Evolutionary conservation across 257 asterid genomes (phyloP), one percentile per base, ranked within the genome.

Genomic region (Linderniella brevidens): DNA sequence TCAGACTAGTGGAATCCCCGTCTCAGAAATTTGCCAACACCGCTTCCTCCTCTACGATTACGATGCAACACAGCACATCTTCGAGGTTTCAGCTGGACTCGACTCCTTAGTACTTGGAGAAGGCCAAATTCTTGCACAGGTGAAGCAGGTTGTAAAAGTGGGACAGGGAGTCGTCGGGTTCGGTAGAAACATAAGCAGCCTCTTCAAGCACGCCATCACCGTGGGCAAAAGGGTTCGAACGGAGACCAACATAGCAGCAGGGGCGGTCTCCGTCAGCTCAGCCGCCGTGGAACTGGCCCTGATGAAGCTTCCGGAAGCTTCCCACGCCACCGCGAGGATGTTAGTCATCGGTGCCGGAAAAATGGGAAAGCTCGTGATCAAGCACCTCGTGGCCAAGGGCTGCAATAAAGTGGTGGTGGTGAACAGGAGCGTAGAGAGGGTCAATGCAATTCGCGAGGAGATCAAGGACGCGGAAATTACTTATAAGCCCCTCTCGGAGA

Each of bases 301-400:
- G 44, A 77, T 80, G 95, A 87, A 87, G 75, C 71, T 87, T 61
- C 97, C 97, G 0, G 74, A 71, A 38, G 51, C 74, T 46, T 73
- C 83, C 37, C 88, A 82, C 4, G 57, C 75, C 44, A 63, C 72
- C 32, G 83, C 93, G 10, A 73, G 88, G 50, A 75, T 80, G 85
- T 48, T 87, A 38, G 74, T 87, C 11, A 64, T 87, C 50, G 97
- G 97, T 47, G 95, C 97, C 5, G 97, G 97, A 35, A 83, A 87
- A 60, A 83, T 87, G 97, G 97, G 97, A 35, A 87, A 87, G 71
- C 95, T 87, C n/a, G 97, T 87, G 53, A 76, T 87, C 71, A 87
- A 83, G 68, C 95, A 83, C 69, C 67, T 87, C 76, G 84, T 36
- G 0, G 92, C 97, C 13, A 87, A 87, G 65, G 95, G 97, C 7